A percentile compares a stretch with the other conserved stretches of the same genome.
Evolutionary conservation across 2,329 filamentous ascomycete genomes (phyloP).

Genomic region (Venturia asperata): DNA sequence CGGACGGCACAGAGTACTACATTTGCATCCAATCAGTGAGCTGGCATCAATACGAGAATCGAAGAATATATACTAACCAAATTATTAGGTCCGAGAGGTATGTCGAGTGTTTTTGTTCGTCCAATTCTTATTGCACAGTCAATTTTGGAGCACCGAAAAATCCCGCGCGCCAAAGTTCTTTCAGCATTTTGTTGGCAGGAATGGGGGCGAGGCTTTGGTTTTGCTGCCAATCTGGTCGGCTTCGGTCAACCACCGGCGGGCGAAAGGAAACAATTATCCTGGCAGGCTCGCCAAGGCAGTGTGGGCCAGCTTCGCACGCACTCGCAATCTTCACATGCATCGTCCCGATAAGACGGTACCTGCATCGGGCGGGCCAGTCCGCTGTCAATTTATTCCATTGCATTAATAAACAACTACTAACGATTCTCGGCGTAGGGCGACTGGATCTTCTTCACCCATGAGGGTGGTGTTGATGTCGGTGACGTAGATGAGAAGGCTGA

Average conservation of each 20-base stretch:
- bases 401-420: conserved; percentile 26
- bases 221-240: conserved; percentile 4
- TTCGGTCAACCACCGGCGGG: conserved; percentile 11
- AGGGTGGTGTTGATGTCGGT: conserved; percentile 98
- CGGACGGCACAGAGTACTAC: conserved; percentile 95
- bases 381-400: conserved; percentile 19
- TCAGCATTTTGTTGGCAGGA: not conserved
- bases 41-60: not conserved
- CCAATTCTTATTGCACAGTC: too few relatives aligned
- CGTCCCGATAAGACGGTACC: not conserved
- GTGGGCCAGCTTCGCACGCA: conserved; percentile 14
- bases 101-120: not conserved
- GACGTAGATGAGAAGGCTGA: conserved; percentile 98
- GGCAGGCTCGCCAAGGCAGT: not conserved
- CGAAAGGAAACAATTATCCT: conserved; percentile 18
- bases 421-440: conserved; percentile 61
- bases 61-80: conserved; percentile 11
- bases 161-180: not conserved
- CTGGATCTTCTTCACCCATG: conserved; percentile 99
- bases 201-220: conserved; percentile 9
- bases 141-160: not conserved
- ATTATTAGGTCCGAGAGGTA: conserved; percentile 19
- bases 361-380: conserved; percentile 20
- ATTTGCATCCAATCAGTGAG: conserved; percentile 99
- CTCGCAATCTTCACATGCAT: conserved; percentile 16